A percentile compares a stretch with the other conserved stretches of the same genome.
phyloP scores from a whole-genome alignment of 352 stramenopile genomes.

The Phytophthora sp. region DNA sequence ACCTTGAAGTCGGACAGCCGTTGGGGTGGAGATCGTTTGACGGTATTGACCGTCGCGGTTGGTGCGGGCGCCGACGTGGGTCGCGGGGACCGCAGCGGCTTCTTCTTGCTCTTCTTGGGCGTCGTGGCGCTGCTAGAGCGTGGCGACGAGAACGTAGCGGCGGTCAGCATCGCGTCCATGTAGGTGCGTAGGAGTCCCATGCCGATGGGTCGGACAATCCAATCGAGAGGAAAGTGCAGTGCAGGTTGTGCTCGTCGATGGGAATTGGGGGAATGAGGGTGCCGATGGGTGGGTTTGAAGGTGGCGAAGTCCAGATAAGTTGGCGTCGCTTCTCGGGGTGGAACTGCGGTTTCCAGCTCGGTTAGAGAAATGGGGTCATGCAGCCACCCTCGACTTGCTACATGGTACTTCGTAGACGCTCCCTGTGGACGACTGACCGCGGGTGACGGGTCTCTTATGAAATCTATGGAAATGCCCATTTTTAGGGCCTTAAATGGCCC shows the following conservation, averaged over 20 bases:
- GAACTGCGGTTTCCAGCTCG: slow-evolving; percentile 29
- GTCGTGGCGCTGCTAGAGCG: slow-evolving; percentile 19
- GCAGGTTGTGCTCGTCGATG: slow-evolving; percentile 13
- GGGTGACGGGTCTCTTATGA: not conserved
- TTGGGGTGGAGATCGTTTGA: slow-evolving; percentile 37
- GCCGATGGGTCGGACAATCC: slow-evolving; percentile 1
- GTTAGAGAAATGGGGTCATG: slow-evolving; percentile 26
- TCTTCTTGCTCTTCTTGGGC: slow-evolving; percentile 29
- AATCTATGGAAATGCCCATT: slow-evolving; percentile 31
- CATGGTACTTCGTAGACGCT: no score
- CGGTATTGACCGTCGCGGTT: not conserved
- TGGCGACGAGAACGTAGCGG: slow-evolving; percentile 32
- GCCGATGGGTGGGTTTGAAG: slow-evolving; percentile 3
- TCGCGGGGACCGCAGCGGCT: slow-evolving; percentile 1
- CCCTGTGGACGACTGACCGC: not conserved
- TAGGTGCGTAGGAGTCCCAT: slow-evolving; percentile 43
- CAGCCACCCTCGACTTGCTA: no score
- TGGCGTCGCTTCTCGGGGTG: slow-evolving; percentile 25
- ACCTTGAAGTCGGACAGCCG: slow-evolving; percentile 48
- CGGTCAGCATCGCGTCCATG: slow-evolving; percentile 40
- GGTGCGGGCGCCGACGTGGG: not conserved
- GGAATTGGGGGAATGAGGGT: slow-evolving; percentile 34
- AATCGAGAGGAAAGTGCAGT: no score
- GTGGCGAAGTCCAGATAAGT: slow-evolving; percentile 33
- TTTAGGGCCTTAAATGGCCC: not conserved